Evolutionary conservation across 805 yeast species (phyloP), one percentile per base, ranked within the genome.

Genomic region (Candida yuanshanica): DNA sequence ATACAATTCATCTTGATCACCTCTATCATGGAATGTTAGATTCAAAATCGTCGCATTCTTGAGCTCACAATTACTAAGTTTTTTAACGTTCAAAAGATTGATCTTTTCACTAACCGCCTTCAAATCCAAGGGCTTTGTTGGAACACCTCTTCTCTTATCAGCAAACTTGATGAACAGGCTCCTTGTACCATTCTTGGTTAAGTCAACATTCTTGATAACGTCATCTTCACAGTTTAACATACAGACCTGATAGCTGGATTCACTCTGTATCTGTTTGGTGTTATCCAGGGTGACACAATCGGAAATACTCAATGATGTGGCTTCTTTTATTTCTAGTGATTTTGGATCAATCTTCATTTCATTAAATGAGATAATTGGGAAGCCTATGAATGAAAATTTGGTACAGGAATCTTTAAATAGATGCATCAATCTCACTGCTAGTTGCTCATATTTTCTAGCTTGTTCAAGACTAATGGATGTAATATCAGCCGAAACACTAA

Each of bases 131-230:
- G 31, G 2, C 3, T 5, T n/a, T 27, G 18, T 10, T 9, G 8
- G 3, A 14, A 14, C 29, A 26, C 14, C 16, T 16, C 14, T n/a
- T 14, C 16, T 16, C 9, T 11, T 14, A 27, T 27, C 18, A 14
- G 18, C 10, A 14, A n/a, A 27, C 17, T 27, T 27, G 31, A 27
- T 27, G 17, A 14, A 27, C 9, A 27, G 9, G 9, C 31, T 14
- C 18, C 16, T 27, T 10, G 17, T 20, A 13, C 39, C 39, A 10
- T 12, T 13, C 3, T 16, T 12, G 2, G 20, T 10, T 4, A 41
- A 36, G 17, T 41, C 29, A 25, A 26, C 21, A 17, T 41, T 41
- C 8, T n/a, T 13, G 16, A 41, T 16, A 16, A 36, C 27, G 2
- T 31, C 35, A 23, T 33, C 20, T 2, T 25, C 36, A 18, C 17